Base-by-base conservation (phyloP, 163 green algal genomes). In the Scenedesmus sp. region DNA sequence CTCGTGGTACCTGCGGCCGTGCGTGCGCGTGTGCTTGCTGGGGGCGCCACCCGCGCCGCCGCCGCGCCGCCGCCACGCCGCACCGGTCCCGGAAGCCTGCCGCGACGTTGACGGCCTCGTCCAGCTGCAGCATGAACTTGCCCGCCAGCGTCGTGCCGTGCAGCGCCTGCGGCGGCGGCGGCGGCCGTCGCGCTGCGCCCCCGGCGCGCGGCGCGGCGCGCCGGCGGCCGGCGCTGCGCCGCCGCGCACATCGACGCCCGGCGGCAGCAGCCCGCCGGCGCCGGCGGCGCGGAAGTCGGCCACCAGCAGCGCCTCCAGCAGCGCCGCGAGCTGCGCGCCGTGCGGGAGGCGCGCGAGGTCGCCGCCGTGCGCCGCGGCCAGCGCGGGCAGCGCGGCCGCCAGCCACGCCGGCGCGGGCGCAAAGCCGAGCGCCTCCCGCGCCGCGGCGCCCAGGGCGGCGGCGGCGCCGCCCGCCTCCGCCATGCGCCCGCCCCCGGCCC, bases 41-140 rank as follows among this genome's bases (percentile, higher is more conserved):
- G 36, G 15, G 63, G n/a, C n/a, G n/a, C 15, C 60, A 45, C n/a
- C 28, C 39, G 42, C 63, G 33, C 10, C 1, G n/a, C 44, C 60
- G 18, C 20, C 51, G 50, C 36, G 51, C 50, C n/a, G 28, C 28
- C 31, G 9, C 17, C 15, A 10, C 14, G 1, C 6, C 63, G 14
- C 76, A 93, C 79, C 90, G 84, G 33, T 92, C 80, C 22, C 79
- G 80, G 20, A 85, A 80, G 1, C 86, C 72, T 33, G 81, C 80
- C n/a, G 83, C 83, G 3, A 90, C 90, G 81, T 95, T 89, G 36
- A 91, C 42, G 0, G 85, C 65, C 63, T 95, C 90, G 58, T 95
- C 88, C 17, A 92, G 31, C 75, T 95, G 91, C 63, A 95, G 53
- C 17, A 95, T 78, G 53, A 84, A 87, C 50, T 78, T 84, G 14